Evolutionary conservation across 768 basidiomycete genomes (phyloP).

Genomic region (Fibroporia radiculosa): DNA sequence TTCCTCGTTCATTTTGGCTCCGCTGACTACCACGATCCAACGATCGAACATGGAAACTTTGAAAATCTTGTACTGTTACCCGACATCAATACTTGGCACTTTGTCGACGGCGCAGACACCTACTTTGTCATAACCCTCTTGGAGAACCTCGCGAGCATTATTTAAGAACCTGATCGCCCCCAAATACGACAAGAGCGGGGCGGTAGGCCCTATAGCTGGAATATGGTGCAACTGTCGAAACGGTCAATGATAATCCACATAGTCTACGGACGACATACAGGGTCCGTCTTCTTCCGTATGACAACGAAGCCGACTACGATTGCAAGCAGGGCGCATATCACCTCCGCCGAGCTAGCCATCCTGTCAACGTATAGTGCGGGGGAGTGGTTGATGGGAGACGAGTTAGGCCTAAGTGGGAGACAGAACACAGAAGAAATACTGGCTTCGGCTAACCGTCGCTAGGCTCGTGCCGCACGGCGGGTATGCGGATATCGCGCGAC

Average conservation of each 20-base stretch:
- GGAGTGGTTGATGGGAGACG: too few relatives aligned
- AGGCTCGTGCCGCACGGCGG: too few relatives aligned
- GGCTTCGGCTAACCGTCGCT: too few relatives aligned
- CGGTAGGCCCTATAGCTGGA: conserved; percentile 16
- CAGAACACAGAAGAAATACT: too few relatives aligned
- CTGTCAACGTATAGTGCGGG: too few relatives aligned
- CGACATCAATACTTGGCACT: neutral
- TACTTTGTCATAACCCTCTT: conserved; percentile 17
- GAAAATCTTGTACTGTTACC: conserved; percentile 23
- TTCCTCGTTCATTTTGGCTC: conserved; percentile 39
- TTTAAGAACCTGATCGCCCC: conserved; percentile 6
- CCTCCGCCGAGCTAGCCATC: too few relatives aligned
- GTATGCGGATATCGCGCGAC: too few relatives aligned
- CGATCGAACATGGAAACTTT: conserved; percentile 36
- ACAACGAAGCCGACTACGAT: too few relatives aligned
- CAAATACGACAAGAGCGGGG: conserved; percentile 16
- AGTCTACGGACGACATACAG: neutral
- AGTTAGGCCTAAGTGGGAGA: too few relatives aligned
- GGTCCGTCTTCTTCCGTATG: neutral
- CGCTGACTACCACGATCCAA: conserved; percentile 41
- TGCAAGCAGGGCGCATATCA: too few relatives aligned
- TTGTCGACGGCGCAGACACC: neutral
- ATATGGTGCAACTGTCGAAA: conserved; percentile 14
- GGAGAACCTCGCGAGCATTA: conserved; percentile 4
- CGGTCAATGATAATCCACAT: neutral